Percentiles rank a stretch among this genome's conserved stretches.
Conservation (phyloP, 495 filamentous ascomycete species). For the Aspergillus olivimuriae region DNA sequence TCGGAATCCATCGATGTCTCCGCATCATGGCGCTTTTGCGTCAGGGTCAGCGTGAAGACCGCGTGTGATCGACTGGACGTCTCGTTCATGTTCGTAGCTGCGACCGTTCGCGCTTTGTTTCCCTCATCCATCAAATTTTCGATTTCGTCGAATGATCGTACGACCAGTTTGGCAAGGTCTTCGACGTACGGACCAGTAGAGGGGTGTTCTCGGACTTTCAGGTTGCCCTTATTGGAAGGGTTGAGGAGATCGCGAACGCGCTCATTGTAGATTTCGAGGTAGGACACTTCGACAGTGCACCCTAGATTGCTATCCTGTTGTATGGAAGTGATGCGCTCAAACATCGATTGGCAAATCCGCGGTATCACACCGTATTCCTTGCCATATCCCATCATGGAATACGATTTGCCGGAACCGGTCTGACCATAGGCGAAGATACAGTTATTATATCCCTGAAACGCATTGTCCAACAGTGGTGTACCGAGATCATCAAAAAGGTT, state of each 20-base stretch:
- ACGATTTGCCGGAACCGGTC: constrained; percentile 96
- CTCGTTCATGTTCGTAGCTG: constrained; percentile 99
- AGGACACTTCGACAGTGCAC: constrained; percentile 96
- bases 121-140: constrained; percentile 99
- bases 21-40: constrained; percentile 85
- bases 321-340: constrained; percentile 69
- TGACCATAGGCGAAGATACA: constrained; percentile 99
- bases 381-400: constrained; percentile 99
- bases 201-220: constrained; percentile 96
- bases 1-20: constrained; percentile 96
- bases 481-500: constrained; percentile 85
- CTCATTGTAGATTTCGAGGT: constrained; percentile 99
- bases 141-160: constrained; percentile 93
- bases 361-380: constrained; percentile 95
- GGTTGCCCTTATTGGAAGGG: constrained; percentile 90
- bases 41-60: constrained; percentile 93
- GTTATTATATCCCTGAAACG: constrained; percentile 98
- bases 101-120: constrained; percentile 96
- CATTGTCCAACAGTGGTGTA: constrained; percentile 90
- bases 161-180: constrained; percentile 94
- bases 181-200: constrained; percentile 97
- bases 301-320: constrained; percentile 73
- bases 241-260: constrained; percentile 94
- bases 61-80: constrained; percentile 97
- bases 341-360: constrained; percentile 97